Evolutionary conservation across 805 yeast species (phyloP).

Genomic region (Barnettozyma pratensis): DNA sequence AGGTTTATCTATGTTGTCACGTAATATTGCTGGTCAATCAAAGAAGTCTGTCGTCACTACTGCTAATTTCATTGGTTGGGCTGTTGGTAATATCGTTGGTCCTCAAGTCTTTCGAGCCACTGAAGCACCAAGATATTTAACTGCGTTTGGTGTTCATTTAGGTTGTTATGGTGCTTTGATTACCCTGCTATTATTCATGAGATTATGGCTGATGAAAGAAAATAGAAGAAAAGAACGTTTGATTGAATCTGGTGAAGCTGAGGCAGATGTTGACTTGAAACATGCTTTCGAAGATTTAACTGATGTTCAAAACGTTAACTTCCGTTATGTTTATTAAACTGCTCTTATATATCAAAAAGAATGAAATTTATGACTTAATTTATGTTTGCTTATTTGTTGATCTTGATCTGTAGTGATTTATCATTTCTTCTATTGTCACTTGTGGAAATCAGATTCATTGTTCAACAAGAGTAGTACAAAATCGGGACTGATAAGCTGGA

Average conservation of each 20-base stretch:
- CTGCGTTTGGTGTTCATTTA: conserved; percentile 8
- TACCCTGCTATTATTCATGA: neutral
- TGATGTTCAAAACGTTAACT: conserved; percentile 14
- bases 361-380: too few species aligned
- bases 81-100: conserved; percentile 49
- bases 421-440: too few species aligned
- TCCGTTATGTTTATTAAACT: conserved; percentile 11
- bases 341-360: too few species aligned
- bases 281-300: conserved; percentile 11
- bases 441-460: too few species aligned
- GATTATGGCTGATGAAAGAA: conserved; percentile 4
- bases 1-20: conserved; percentile 43
- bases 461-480: too few species aligned
- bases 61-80: conserved; percentile 45
- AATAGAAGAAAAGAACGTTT: conserved; percentile 3
- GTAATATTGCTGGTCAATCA: conserved; percentile 52
- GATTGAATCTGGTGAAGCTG: neutral
- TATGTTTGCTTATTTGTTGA: too few species aligned
- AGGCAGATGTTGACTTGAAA: conserved; percentile 3
- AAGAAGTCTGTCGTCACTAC: conserved; percentile 45
- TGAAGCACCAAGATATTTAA: conserved; percentile 42
- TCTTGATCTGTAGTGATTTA: too few species aligned
- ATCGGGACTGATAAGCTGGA: too few species aligned
- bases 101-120: conserved; percentile 49
- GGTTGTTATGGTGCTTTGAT: conserved; percentile 7